Conservation (phyloP, 371 early-diverging fungal genomes). For the Vairimorpha necatrix region DNA sequence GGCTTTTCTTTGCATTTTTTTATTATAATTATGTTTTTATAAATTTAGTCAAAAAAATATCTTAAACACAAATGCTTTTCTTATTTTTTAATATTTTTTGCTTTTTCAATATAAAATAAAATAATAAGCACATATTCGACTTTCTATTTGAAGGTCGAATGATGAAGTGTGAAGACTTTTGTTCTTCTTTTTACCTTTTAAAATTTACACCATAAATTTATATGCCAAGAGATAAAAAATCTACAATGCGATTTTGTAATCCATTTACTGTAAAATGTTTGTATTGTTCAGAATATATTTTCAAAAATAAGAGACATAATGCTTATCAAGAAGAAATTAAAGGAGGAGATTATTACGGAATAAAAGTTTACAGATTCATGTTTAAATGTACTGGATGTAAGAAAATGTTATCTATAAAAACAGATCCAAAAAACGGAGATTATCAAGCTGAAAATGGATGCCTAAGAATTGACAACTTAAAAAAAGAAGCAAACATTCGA, state of each 20-base stretch:
- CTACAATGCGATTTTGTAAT: slow-evolving; percentile 69
- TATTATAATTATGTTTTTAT: not conserved
- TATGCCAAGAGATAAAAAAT: not conserved
- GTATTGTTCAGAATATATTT: slow-evolving; percentile 80
- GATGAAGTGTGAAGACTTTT: too few relatives aligned
- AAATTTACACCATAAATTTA: too few relatives aligned
- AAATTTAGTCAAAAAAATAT: too few relatives aligned
- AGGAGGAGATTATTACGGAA: slow-evolving; percentile 74
- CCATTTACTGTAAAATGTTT: slow-evolving; percentile 93
- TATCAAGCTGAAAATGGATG: slow-evolving; percentile 81
- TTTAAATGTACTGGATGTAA: slow-evolving; percentile 87
- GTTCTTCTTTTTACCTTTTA: too few relatives aligned
- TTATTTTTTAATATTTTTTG: too few relatives aligned
- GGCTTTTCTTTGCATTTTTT: not conserved
- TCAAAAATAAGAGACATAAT: slow-evolving; percentile 90
- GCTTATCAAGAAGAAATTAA: slow-evolving; percentile 70
- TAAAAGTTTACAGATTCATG: slow-evolving; percentile 84
- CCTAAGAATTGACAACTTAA: not conserved
- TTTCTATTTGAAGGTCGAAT: too few relatives aligned
- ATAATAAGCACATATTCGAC: too few relatives aligned
- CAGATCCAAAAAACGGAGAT: slow-evolving; percentile 87
- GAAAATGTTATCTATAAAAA: slow-evolving; percentile 87
- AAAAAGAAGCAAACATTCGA: not conserved
- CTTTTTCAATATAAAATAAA: too few relatives aligned
- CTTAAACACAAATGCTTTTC: too few relatives aligned